Evolutionary conservation across 2,329 filamentous ascomycete genomes (phyloP), one percentile per base, ranked within the genome.

Genomic region (Xylaria hypoxylon): DNA sequence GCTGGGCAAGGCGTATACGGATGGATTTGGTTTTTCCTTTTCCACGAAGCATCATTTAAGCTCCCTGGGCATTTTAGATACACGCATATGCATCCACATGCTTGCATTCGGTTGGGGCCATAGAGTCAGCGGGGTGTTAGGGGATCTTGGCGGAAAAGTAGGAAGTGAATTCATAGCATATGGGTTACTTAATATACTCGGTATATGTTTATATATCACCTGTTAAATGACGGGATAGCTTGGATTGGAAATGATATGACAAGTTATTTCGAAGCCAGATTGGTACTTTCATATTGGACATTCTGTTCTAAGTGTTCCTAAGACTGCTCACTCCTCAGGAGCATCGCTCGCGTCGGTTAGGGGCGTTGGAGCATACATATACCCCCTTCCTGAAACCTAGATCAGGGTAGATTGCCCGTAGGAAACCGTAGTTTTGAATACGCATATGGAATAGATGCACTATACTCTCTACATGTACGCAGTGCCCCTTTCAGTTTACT

Each of bases 11-110:
- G 17, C 26, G 47, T 35, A 19, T 33, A 59, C 7, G 5, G 6
- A 19, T 47, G n/a, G 2, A 19, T 15, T 22, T 5, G 1, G 15
- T 52, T 17, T n/a, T 5, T 52, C 8, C 50, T n/a, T 62, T 40
- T 48, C 5, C n/a, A 11, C 17, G 17, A 38, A 22, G 28, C 17
- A 31, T 35, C n/a, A 7, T 44, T 50, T 10, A 33, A 33, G 50
- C 52, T 19, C 15, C 10, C 19, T 24, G 40, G 22, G 11, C 10
- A 38, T 58, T 35, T 11, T 51, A 52, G 10, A 58, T 59, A 63
- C n/a, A 55, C 52, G 40, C 42, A 56, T 33, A 47, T 5, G 53
- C 53, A 66, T 62, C 40, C 59, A 40, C 59, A 59, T 58, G 52
- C 38, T 51, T 47, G 47, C 44, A 57, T 58, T 2, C 40, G 45